Evolutionary conservation across 2,329 filamentous ascomycete species (phyloP).

Genomic region (Monilinia polystroma): DNA sequence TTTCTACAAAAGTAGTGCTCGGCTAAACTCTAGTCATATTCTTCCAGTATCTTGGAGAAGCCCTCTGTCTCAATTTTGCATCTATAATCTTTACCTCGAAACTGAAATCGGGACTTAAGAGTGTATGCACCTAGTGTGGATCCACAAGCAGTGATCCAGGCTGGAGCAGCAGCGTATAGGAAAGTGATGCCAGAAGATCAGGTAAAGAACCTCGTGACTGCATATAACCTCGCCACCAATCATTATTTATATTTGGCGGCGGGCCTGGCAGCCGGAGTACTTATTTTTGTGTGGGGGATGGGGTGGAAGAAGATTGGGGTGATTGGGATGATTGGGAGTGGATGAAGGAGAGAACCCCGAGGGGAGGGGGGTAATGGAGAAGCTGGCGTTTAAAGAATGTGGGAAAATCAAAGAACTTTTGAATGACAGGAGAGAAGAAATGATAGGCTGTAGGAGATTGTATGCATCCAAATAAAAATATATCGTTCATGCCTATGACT

Average conservation of each 20-base stretch:
- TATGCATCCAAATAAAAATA: too few relatives aligned
- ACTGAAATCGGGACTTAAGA: slow-evolving; percentile 37
- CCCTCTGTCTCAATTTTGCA: slow-evolving; percentile 37
- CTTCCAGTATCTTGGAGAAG: background rate
- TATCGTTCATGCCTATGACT: background rate
- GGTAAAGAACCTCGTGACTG: slow-evolving; percentile 43
- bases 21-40: background rate
- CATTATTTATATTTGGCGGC: background rate
- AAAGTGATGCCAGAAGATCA: slow-evolving; percentile 39
- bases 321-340: background rate
- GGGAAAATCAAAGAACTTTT: too few relatives aligned
- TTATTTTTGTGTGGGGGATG: background rate
- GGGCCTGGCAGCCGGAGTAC: background rate
- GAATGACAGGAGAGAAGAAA: too few relatives aligned
- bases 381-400: background rate
- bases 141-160: slow-evolving; percentile 41
- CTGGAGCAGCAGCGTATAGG: slow-evolving; percentile 45
- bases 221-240: slow-evolving; percentile 42
- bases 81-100: slow-evolving; percentile 38
- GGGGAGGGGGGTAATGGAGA: too few relatives aligned
- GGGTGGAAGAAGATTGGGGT: background rate
- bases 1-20: background rate
- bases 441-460: too few relatives aligned
- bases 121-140: slow-evolving; percentile 41
- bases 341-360: background rate